These are phyloP conservation scores for Pseudogymnoascus sp. DNA, from an alignment of 2,329 filamentous ascomycete species.

Conservation along the genomic window DNA sequence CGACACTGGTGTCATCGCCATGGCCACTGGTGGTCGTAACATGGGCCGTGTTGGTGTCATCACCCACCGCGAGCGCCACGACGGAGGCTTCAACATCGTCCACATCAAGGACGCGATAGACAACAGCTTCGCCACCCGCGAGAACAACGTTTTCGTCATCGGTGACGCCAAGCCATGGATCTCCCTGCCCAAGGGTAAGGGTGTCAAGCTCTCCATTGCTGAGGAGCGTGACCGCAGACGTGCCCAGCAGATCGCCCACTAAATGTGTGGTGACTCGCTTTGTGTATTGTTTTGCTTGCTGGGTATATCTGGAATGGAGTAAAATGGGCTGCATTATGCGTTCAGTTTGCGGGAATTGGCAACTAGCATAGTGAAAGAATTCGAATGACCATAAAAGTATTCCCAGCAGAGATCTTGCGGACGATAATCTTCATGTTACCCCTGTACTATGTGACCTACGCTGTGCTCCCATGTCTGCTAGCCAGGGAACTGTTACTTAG, in stretches of 20 bases:
- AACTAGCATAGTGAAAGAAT: constrained; percentile 28
- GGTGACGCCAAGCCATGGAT: constrained; percentile 98
- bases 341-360: constrained; percentile 21
- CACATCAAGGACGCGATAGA: constrained; percentile 99
- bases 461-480: neutral
- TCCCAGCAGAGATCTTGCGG: constrained; percentile 3
- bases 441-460: neutral
- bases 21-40: constrained; percentile 99
- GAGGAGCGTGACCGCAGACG: constrained; percentile 98
- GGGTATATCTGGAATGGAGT: constrained; percentile 25
- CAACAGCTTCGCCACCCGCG: constrained; percentile 99
- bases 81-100: constrained; percentile 99
- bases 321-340: constrained; percentile 25
- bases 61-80: constrained; percentile 99
- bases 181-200: constrained; percentile 99
- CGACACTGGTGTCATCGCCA: constrained; percentile 95
- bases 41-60: constrained; percentile 99
- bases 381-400: constrained; percentile 15
- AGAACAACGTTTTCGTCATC: constrained; percentile 99
- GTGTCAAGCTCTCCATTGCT: constrained; percentile 98
- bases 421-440: neutral
- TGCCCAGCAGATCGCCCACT: constrained; percentile 41
- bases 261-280: constrained; percentile 21
- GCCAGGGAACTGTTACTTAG: neutral
- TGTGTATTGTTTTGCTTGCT: neutral